phyloP scores from a whole-genome alignment of 768 basidiomycete genomes.

The Albatrellus ellisii region DNA sequence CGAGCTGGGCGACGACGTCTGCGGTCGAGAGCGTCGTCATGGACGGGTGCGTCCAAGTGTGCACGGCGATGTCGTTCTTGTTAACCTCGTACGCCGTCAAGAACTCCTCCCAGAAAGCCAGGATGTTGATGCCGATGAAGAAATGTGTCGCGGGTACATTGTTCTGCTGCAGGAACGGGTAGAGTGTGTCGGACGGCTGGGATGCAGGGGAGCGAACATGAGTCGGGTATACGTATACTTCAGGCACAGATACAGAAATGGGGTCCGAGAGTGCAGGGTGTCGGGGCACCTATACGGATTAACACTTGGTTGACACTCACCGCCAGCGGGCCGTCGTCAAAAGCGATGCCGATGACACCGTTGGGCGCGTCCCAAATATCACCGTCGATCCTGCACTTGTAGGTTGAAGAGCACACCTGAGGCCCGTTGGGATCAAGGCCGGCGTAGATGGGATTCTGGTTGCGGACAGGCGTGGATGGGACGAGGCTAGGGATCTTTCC shows the following conservation, averaged over 20 bases:
- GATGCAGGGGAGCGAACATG: background rate
- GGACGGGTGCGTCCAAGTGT: conserved; percentile 66
- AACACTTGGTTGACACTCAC: conserved; percentile 19
- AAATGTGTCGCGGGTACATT: conserved; percentile 30
- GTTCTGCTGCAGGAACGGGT: conserved; percentile 26
- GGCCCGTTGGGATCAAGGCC: conserved; percentile 29
- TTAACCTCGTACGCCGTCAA: conserved; percentile 19
- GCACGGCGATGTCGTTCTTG: conserved; percentile 29
- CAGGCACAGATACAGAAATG: background rate
- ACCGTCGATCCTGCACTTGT: conserved; percentile 34
- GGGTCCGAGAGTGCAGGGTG: conserved; percentile 2
- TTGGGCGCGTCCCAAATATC: conserved; percentile 72
- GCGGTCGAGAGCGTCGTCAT: conserved; percentile 68
- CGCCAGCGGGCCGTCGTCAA: conserved; percentile 71
- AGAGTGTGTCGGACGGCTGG: conserved; percentile 20
- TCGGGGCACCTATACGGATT: background rate
- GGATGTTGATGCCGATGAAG: conserved; percentile 31
- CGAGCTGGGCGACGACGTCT: conserved; percentile 62
- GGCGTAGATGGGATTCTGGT: conserved; percentile 25
- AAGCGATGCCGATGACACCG: conserved; percentile 50
- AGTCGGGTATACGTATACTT: background rate
- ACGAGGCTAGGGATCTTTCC: conserved; percentile 67
- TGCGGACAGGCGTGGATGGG: conserved; percentile 24
- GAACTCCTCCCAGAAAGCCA: conserved; percentile 22
- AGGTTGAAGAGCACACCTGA: conserved; percentile 65